These are phyloP conservation scores for Fusarium haematococcum DNA, from an alignment of 2,329 filamentous ascomycete genomes.

Conservation along the genomic window DNA sequence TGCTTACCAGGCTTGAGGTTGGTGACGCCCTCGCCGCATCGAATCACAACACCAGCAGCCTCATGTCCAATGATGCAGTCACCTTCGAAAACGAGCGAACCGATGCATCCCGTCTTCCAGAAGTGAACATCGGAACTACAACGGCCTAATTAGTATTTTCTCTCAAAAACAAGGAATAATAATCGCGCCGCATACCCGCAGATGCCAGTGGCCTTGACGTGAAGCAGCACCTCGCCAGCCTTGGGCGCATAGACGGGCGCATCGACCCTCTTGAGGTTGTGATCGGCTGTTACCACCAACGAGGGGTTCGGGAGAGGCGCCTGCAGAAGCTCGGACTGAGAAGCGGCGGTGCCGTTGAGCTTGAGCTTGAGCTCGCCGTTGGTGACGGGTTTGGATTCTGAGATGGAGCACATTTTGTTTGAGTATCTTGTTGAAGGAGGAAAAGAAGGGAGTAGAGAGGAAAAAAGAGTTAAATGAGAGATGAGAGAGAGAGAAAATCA, in stretches of 20 bases:
- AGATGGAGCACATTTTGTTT: constrained; percentile 35
- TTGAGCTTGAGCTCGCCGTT: constrained; percentile 35
- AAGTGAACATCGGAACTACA: constrained; percentile 74
- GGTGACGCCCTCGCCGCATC: constrained; percentile 66
- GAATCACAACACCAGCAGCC: constrained; percentile 69
- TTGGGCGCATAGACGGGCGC: constrained; percentile 67
- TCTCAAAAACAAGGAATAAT: neutral
- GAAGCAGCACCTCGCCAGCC: constrained; percentile 67
- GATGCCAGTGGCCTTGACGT: constrained; percentile 73
- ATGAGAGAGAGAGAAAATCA: neutral
- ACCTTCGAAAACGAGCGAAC: constrained; percentile 69
- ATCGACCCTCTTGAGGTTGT: constrained; percentile 66
- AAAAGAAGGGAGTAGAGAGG: neutral
- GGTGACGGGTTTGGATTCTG: constrained; percentile 27
- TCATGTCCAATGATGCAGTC: constrained; percentile 76
- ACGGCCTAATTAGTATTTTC: neutral
- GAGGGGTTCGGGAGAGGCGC: constrained; percentile 49
- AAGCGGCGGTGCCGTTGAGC: constrained; percentile 11
- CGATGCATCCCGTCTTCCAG: constrained; percentile 74
- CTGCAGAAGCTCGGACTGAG: constrained; percentile 28
- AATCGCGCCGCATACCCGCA: constrained; percentile 62
- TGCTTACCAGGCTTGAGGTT: constrained; percentile 59
- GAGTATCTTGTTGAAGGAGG: neutral
- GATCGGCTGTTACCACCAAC: constrained; percentile 66
- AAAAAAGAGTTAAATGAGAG: neutral